These are phyloP conservation scores for Linderniella brevidens DNA, from an alignment of 257 asterid species.

Conservation along the genomic window DNA sequence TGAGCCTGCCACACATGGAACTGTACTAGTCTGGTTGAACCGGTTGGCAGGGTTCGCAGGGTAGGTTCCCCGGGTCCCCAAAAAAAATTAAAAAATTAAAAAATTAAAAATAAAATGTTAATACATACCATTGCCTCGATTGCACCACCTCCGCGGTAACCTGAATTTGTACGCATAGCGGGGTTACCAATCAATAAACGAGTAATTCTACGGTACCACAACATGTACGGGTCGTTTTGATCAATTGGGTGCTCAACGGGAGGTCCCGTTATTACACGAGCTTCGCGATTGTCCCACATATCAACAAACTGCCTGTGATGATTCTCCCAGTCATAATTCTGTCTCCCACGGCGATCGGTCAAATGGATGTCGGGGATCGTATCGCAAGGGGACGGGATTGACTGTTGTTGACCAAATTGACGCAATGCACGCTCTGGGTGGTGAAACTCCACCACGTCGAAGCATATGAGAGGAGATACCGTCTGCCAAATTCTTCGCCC, in stretches of 20 bases:
- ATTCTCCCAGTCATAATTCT: slow-evolving; percentile 69
- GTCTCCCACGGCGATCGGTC: slow-evolving; percentile 72
- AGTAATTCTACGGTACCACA: slow-evolving; percentile 52
- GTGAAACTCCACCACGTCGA: slow-evolving; percentile 66
- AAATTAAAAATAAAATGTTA: slow-evolving; percentile 1
- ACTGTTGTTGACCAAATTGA: slow-evolving; percentile 55
- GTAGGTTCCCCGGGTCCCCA: no score
- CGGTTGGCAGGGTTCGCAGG: no score
- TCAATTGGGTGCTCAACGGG: slow-evolving; percentile 33
- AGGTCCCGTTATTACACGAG: slow-evolving; percentile 26
- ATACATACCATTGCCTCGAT: slow-evolving; percentile 43
- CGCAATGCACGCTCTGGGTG: slow-evolving; percentile 60
- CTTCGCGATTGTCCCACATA: slow-evolving; percentile 46
- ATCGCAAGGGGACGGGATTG: slow-evolving; percentile 43
- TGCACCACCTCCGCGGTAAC: slow-evolving; percentile 48
- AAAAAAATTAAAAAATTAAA: no score
- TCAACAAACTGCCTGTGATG: slow-evolving; percentile 55
- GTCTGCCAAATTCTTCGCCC: slow-evolving; percentile 57
- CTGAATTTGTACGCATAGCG: slow-evolving; percentile 35
- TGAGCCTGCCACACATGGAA: no score
- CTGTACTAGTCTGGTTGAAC: no score
- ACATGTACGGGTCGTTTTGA: slow-evolving; percentile 46
- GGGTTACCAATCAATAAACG: slow-evolving; percentile 66
- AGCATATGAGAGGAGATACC: slow-evolving; percentile 60
- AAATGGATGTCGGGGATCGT: slow-evolving; percentile 54